Evolutionary conservation across 305 asterid genomes (phyloP).

Genomic region (Andrographis paniculata): DNA sequence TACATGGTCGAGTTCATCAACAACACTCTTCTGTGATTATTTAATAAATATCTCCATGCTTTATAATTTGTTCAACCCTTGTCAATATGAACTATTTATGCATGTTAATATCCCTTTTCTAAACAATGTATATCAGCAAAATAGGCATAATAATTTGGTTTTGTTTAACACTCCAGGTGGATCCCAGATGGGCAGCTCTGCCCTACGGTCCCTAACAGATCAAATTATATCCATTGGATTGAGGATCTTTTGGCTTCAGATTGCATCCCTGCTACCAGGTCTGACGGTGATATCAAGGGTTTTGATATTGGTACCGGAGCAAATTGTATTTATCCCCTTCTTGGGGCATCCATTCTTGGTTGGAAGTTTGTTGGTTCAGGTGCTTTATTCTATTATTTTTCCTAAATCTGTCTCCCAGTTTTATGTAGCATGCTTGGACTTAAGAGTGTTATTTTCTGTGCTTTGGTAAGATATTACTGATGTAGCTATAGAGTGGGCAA

Average conservation of each 20-base stretch:
- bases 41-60: too few species aligned
- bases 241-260: constrained; percentile 76
- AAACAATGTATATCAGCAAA: too few species aligned
- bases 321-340: constrained; percentile 91
- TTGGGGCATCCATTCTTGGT: constrained; percentile 84
- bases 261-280: constrained; percentile 27
- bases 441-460: constrained; percentile 3
- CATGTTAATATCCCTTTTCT: too few species aligned
- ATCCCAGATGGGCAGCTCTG: constrained; percentile 97
- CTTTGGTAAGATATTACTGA: constrained; percentile 63
- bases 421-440: constrained; percentile 8
- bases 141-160: too few species aligned
- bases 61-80: too few species aligned
- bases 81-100: too few species aligned
- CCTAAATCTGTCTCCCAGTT: too few species aligned
- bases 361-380: constrained; percentile 95
- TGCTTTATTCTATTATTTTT: constrained; percentile 20
- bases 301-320: constrained; percentile 93
- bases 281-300: constrained; percentile 38
- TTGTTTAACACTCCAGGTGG: constrained; percentile 58
- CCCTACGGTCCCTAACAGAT: constrained; percentile 93
- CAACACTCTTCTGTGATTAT: too few species aligned
- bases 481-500: constrained; percentile 87
- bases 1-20: too few species aligned
- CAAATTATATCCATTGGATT: constrained; percentile 89